Base-by-base conservation (phyloP, 495 filamentous ascomycete species). In the Aspergillus funiculosus region DNA sequence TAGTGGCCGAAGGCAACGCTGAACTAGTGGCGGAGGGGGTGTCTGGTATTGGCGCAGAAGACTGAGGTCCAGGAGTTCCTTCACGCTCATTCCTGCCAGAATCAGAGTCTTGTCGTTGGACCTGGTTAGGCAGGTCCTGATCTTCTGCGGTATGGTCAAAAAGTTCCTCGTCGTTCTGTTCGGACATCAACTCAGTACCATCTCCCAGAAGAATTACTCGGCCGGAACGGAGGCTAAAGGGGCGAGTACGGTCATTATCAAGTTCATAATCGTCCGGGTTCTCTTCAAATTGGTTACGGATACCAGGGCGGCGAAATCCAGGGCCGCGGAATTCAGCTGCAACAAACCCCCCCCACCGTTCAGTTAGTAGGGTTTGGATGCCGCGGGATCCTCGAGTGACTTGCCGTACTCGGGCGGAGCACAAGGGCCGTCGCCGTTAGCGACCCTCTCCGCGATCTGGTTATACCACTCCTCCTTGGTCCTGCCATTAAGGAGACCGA, bases 381-480 rank as follows among this genome's bases (percentile, higher is more conserved):
- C 59, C 69, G 59, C 70, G 56, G 65, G 56, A 58, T 67, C 61
- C 61, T 72, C 67, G 60, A 70, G 62, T 72, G 69, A 76, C 89
- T 86, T 94, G 86, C 92, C 92, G 74, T 97, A 98, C 84, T 98
- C 92, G 56, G 91, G 92, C 71, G 92, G 92, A 67, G 92, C 92
- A 73, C 92, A 96, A 64, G 94, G 92, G 61, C 92, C 92, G 71
- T 98, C 94, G 64, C 92, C 92, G 60, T 89, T 89, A 37, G 91
- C 88, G 67, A 97, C 94, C 65, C 92, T 78, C 67, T 86, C 89
- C 49, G 83, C 89, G 66, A 98, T 86, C 71, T 89, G 80, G 53
- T 95, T 85, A 61, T 97, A 97, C 92, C 92, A 98, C 68, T 96
- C 83, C 61, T 95, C 89, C 73, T 94, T 95, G 57, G 79, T 89